Percentiles rank a stretch among this genome's conserved stretches.
Evolutionary conservation across 2,329 filamentous ascomycete genomes (phyloP).

Genomic region (Epichloe typhina): DNA sequence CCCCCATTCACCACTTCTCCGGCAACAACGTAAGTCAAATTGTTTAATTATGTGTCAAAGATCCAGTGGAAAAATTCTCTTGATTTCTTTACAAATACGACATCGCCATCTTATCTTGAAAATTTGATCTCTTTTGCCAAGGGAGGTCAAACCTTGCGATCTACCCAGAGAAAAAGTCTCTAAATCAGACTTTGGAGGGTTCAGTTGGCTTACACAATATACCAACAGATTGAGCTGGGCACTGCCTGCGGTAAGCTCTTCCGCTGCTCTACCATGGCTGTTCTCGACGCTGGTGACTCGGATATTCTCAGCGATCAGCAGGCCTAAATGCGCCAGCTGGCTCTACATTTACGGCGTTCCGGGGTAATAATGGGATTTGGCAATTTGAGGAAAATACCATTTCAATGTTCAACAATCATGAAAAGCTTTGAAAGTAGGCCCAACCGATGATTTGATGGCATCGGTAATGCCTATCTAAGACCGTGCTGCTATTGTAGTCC

Average conservation of each 20-base stretch:
- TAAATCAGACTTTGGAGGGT: conserved; percentile 77
- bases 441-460: neutral
- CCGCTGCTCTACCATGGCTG: conserved; percentile 93
- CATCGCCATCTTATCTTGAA: neutral
- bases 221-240: conserved; percentile 81
- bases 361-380: conserved; percentile 23
- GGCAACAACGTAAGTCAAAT: conserved; percentile 88
- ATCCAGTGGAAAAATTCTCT: neutral
- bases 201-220: conserved; percentile 42
- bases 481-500: conserved; percentile 6
- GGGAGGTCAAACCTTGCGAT: conserved; percentile 22
- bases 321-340: conserved; percentile 32
- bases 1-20: conserved; percentile 90
- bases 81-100: no score
- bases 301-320: conserved; percentile 81
- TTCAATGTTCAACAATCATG: conserved; percentile 13
- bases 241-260: conserved; percentile 99
- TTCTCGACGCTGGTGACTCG: conserved; percentile 94
- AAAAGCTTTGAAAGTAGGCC: conserved; percentile 15
- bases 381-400: conserved; percentile 25
- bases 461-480: conserved; percentile 13
- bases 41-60: neutral
- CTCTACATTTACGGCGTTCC: conserved; percentile 29
- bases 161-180: conserved; percentile 91
- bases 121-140: conserved; percentile 4